phyloP scores from a whole-genome alignment of 2,329 filamentous ascomycete species.

The Colletotrichum acutatum region DNA sequence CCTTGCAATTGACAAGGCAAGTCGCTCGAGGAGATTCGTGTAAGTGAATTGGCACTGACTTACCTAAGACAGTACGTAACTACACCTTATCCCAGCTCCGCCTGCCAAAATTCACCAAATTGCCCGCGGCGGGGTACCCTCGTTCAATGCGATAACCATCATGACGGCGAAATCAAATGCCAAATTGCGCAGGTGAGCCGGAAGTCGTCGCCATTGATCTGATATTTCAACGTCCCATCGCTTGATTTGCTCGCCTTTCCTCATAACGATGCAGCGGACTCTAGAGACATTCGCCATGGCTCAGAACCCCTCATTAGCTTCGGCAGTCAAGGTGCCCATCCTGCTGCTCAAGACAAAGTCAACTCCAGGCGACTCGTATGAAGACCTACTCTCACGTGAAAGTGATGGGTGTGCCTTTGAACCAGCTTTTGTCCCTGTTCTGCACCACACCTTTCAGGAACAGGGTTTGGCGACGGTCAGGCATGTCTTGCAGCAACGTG shows the following conservation, averaged over 20 bases:
- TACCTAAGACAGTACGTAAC: constrained; percentile 21
- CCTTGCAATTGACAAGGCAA: not conserved
- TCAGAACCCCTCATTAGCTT: constrained; percentile 29
- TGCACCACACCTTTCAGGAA: constrained; percentile 76
- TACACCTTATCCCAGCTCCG: not conserved
- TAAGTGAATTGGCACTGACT: not conserved
- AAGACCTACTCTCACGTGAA: constrained; percentile 69
- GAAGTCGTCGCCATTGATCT: not conserved
- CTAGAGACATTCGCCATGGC: not conserved
- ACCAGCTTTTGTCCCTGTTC: constrained; percentile 79
- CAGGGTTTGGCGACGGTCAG: constrained; percentile 66
- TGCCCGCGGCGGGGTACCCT: constrained; percentile 4
- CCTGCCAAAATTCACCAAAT: not conserved
- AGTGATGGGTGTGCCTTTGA: constrained; percentile 60
- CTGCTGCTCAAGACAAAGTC: constrained; percentile 84
- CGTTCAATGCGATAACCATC: not conserved
- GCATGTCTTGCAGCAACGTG: constrained; percentile 56
- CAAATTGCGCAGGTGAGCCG: not conserved
- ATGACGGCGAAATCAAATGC: not conserved
- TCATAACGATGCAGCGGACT: not conserved
- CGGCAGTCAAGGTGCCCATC: constrained; percentile 59
- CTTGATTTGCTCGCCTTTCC: not conserved
- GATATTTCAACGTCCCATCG: not conserved
- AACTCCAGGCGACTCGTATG: constrained; percentile 75
- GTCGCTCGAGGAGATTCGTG: not conserved